Percentiles rank a stretch among this genome's conserved stretches.
These are phyloP conservation scores for Colletotrichum agaves DNA, from an alignment of 2,329 filamentous ascomycete genomes.

Conservation along the genomic window DNA sequence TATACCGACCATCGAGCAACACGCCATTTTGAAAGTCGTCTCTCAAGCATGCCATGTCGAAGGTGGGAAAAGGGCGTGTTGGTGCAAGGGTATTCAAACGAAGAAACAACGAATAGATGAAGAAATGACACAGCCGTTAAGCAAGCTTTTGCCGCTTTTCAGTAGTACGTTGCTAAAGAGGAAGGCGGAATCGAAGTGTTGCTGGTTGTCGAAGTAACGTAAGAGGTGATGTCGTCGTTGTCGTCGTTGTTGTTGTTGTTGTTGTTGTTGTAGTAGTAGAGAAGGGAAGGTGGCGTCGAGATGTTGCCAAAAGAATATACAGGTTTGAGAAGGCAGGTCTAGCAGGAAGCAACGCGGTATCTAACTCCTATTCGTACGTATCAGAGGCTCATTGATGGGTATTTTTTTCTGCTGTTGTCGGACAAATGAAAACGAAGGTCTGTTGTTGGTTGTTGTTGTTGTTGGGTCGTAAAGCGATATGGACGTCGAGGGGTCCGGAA, in stretches of 20 bases:
- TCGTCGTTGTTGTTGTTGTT: neutral
- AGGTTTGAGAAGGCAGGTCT: slow-evolving; percentile 28
- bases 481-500: slow-evolving; percentile 30
- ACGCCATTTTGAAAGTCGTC: slow-evolving; percentile 82
- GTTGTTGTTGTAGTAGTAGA: neutral
- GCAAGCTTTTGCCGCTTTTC: slow-evolving; percentile 8
- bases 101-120: slow-evolving; percentile 22
- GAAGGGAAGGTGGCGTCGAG: neutral
- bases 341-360: slow-evolving; percentile 39
- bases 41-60: slow-evolving; percentile 83
- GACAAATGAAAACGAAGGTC: slow-evolving; percentile 38
- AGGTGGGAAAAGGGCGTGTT: slow-evolving; percentile 43
- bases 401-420: slow-evolving; percentile 35
- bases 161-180: neutral
- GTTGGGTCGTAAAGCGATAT: slow-evolving; percentile 35
- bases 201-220: neutral
- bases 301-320: slow-evolving; percentile 34
- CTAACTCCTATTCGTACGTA: slow-evolving; percentile 44
- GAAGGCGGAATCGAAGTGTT: slow-evolving; percentile 7
- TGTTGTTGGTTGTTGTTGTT: slow-evolving; percentile 29
- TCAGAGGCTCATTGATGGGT: slow-evolving; percentile 55
- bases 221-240: neutral
- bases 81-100: slow-evolving; percentile 33
- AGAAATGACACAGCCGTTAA: slow-evolving; percentile 28
- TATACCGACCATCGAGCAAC: slow-evolving; percentile 88